phyloP scores from a whole-genome alignment of 139 green algal species.

The Micromonas commoda region DNA sequence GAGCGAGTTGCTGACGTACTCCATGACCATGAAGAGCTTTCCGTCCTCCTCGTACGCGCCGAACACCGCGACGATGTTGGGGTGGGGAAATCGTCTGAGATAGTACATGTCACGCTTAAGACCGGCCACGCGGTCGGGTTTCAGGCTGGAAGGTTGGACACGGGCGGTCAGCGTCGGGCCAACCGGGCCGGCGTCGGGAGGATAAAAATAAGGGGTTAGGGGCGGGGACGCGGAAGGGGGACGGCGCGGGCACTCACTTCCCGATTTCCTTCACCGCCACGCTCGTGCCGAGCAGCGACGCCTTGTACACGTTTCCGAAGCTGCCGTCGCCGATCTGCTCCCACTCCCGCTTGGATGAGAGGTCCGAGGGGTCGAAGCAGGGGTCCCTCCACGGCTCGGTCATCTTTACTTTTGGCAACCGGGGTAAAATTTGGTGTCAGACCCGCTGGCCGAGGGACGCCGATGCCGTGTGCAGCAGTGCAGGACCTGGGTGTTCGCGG shows the following conservation, averaged over 20 bases:
- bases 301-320: conserved; percentile 8
- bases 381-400: background rate
- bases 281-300: background rate
- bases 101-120: conserved; percentile 19
- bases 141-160: too few relatives aligned
- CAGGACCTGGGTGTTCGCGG: too few relatives aligned
- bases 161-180: too few relatives aligned
- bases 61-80: conserved; percentile 4
- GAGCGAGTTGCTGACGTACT: conserved; percentile 8
- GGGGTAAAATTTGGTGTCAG: too few relatives aligned
- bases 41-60: conserved; percentile 15
- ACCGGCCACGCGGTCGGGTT: conserved; percentile 9
- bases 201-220: too few relatives aligned
- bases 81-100: background rate
- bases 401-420: background rate
- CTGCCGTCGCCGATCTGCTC: conserved; percentile 13
- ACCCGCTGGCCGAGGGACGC: too few relatives aligned
- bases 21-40: conserved; percentile 16
- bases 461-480: too few relatives aligned
- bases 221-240: too few relatives aligned
- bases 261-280: conserved; percentile 16
- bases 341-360: background rate
- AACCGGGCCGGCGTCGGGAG: too few relatives aligned
- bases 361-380: conserved; percentile 12
- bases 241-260: too few relatives aligned